Evolutionary conservation across 1,284 basidiomycete genomes (phyloP).

Genomic region (Ganoderma sinense): DNA sequence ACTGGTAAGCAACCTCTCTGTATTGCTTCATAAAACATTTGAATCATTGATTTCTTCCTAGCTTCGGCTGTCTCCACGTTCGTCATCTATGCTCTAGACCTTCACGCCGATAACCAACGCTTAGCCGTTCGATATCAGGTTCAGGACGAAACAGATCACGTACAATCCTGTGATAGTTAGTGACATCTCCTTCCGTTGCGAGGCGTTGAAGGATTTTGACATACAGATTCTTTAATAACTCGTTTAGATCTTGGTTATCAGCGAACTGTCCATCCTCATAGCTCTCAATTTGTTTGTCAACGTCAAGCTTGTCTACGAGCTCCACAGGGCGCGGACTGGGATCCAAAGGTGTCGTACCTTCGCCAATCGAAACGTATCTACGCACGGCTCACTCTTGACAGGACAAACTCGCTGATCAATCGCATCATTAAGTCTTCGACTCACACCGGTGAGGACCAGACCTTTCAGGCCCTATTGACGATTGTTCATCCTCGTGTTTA

Average conservation of each 20-base stretch:
- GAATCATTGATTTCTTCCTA: not conserved
- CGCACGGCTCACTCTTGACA: not conserved
- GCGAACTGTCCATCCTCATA: not conserved
- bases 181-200: not conserved
- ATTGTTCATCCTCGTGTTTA: not conserved
- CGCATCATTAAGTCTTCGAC: not conserved
- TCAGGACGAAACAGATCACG: not conserved
- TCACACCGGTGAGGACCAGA: not conserved
- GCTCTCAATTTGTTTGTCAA: conserved; percentile 1
- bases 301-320: not conserved
- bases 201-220: not conserved
- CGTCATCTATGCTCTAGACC: not conserved
- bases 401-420: not conserved
- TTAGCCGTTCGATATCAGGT: not conserved
- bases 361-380: not conserved
- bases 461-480: no score
- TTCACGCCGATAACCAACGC: not conserved
- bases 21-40: not conserved
- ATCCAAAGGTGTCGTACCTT: not conserved
- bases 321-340: not conserved
- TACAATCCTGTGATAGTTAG: not conserved
- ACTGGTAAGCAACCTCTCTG: not conserved
- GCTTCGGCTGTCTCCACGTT: not conserved
- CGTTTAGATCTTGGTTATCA: not conserved
- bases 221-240: not conserved